phyloP scores from a whole-genome alignment of 148 eudicot genomes.

The Drosera capensis region DNA sequence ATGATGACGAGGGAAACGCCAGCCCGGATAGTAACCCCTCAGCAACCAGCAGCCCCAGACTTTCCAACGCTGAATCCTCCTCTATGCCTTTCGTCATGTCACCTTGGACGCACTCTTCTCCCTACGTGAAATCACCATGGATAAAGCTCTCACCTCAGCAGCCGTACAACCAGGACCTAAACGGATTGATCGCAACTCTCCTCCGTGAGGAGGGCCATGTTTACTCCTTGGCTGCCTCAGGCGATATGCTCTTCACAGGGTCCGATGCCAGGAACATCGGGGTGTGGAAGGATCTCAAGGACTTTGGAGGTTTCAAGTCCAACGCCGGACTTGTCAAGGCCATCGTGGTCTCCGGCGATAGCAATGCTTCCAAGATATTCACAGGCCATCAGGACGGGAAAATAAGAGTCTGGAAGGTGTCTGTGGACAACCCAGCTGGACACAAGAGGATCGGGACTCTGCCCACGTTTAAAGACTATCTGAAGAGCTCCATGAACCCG shows the following conservation, averaged over 20 bases:
- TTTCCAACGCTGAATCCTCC: neutral
- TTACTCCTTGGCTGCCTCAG: conserved; percentile 18
- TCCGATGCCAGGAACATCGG: conserved; percentile 28
- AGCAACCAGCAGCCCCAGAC: neutral
- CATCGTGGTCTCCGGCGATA: conserved; percentile 29
- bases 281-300: conserved; percentile 40
- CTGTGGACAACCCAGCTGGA: neutral
- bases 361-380: conserved; percentile 21
- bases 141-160: conserved; percentile 13
- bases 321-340: conserved; percentile 72
- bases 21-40: neutral
- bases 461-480: conserved; percentile 42
- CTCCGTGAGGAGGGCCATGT: conserved; percentile 35
- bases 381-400: conserved; percentile 93
- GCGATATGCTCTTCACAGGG: conserved; percentile 22
- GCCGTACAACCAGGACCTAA: neutral
- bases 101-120: conserved; percentile 17
- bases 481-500: conserved; percentile 45
- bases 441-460: conserved; percentile 52
- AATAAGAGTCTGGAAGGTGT: conserved; percentile 51
- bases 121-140: conserved; percentile 32
- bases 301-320: conserved; percentile 64
- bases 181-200: conserved; percentile 21
- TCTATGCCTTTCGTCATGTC: neutral
- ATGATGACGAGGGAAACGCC: neutral